Percentiles rank a stretch among this genome's conserved stretches.
Conservation (phyloP, 805 yeast species). For the Barnettozyma vustinii region DNA sequence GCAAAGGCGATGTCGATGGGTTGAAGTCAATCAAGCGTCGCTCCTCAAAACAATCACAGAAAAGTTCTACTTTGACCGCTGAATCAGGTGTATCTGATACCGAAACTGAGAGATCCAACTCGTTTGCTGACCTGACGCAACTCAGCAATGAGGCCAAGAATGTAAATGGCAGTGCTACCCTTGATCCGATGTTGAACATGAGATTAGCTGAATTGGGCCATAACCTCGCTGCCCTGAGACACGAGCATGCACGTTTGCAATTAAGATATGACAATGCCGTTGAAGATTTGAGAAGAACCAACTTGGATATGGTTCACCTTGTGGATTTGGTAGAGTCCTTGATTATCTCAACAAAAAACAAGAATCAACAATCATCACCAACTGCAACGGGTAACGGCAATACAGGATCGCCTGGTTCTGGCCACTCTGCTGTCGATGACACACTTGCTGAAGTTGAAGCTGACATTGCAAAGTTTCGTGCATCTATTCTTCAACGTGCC, state of each 20-base stretch:
- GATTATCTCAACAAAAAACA: slow-evolving; percentile 15
- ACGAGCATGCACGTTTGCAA: slow-evolving; percentile 38
- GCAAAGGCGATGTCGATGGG: slow-evolving; percentile 73
- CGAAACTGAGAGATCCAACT: slow-evolving; percentile 21
- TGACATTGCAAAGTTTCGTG: slow-evolving; percentile 22
- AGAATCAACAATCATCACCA: slow-evolving; percentile 5
- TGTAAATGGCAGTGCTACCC: slow-evolving; percentile 3
- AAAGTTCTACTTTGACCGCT: slow-evolving; percentile 1
- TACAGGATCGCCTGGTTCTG: slow-evolving; percentile 20
- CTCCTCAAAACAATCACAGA: slow-evolving; percentile 39
- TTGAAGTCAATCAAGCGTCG: slow-evolving; percentile 75
- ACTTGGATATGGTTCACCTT: slow-evolving; percentile 47
- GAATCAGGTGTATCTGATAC: slow-evolving; percentile 16
- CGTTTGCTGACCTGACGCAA: slow-evolving; percentile 13
- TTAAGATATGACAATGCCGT: slow-evolving; percentile 42
- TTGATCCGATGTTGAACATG: slow-evolving; percentile 23
- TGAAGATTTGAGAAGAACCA: slow-evolving; percentile 44
- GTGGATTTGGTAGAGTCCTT: slow-evolving; percentile 40
- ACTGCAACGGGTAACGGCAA: slow-evolving; percentile 9
- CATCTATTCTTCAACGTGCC: slow-evolving; percentile 24
- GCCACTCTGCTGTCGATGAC: slow-evolving; percentile 4
- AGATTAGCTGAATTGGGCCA: slow-evolving; percentile 35
- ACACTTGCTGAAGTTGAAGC: slow-evolving; percentile 17
- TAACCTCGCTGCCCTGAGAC: slow-evolving; percentile 32
- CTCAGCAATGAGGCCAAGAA: not conserved